Conservation (phyloP, 306 rosid genomes). For the Begonia loranthoides region DNA sequence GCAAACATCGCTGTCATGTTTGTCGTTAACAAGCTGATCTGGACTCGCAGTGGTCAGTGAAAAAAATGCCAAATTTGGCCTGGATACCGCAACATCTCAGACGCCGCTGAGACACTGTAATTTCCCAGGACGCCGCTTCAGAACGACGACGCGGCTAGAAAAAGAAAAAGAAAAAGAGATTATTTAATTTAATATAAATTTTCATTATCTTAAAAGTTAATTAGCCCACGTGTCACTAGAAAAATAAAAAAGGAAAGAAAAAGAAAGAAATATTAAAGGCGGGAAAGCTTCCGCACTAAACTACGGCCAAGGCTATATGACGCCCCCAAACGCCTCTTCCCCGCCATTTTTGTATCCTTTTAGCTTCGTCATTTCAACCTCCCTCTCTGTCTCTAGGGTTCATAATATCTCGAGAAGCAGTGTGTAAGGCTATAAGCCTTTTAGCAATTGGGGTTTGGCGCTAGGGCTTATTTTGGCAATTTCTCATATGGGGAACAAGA, state of each 20-base stretch:
- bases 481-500: constrained; percentile 54
- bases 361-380: neutral
- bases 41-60: no score
- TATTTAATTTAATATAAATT: no score
- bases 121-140: no score
- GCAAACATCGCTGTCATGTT: no score
- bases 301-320: neutral
- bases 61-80: no score
- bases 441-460: constrained; percentile 6
- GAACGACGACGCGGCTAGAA: no score
- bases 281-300: neutral
- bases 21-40: no score
- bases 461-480: constrained; percentile 29
- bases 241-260: neutral
- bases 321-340: neutral
- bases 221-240: no score
- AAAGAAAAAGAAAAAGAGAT: no score
- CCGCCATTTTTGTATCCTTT: neutral
- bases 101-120: no score
- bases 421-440: neutral
- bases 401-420: neutral
- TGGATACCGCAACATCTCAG: no score
- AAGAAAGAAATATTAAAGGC: neutral
- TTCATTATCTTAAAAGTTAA: no score
- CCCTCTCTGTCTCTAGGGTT: neutral